These are phyloP conservation scores for Protomyces arabidopsidicola DNA, from an alignment of 1,139 yeast genomes.

Conservation along the genomic window DNA sequence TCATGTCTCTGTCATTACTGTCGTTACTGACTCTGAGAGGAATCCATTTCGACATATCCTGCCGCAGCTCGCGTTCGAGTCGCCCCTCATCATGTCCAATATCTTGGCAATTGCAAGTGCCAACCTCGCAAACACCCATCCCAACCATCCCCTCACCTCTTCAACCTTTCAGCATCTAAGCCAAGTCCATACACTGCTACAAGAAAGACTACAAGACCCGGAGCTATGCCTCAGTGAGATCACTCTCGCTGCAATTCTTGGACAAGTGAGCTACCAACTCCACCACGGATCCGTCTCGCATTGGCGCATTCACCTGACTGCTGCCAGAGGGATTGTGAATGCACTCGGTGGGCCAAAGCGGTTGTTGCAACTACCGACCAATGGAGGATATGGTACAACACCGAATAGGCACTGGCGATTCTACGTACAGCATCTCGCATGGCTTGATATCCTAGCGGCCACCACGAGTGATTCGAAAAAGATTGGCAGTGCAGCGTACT, in stretches of 20 bases:
- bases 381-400: not conserved
- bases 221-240: slow-evolving; percentile 6
- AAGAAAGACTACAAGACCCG: slow-evolving; percentile 9
- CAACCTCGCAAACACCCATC: slow-evolving; percentile 4
- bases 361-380: not conserved
- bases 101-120: slow-evolving; percentile 20
- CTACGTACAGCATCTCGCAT: slow-evolving; percentile 23
- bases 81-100: slow-evolving; percentile 23
- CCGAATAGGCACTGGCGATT: slow-evolving; percentile 5
- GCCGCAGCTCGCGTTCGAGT: slow-evolving; percentile 11
- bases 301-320: slow-evolving; percentile 20
- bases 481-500: slow-evolving; percentile 15
- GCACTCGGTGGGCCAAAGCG: slow-evolving; percentile 15
- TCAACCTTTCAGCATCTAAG: slow-evolving; percentile 11
- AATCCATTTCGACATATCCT: slow-evolving; percentile 17
- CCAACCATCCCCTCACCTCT: slow-evolving; percentile 2
- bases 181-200: slow-evolving; percentile 9
- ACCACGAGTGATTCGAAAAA: slow-evolving; percentile 10
- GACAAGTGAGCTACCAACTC: slow-evolving; percentile 18
- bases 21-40: slow-evolving; percentile 6
- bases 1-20: slow-evolving; percentile 20
- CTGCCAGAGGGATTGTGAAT: slow-evolving; percentile 19
- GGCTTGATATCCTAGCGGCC: slow-evolving; percentile 21
- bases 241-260: slow-evolving; percentile 20
- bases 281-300: slow-evolving; percentile 17